Percentiles rank a stretch among this genome's conserved stretches.
phyloP scores from a whole-genome alignment of 176 grass and related monocot genomes.

The Rhynchospora tenuis region DNA sequence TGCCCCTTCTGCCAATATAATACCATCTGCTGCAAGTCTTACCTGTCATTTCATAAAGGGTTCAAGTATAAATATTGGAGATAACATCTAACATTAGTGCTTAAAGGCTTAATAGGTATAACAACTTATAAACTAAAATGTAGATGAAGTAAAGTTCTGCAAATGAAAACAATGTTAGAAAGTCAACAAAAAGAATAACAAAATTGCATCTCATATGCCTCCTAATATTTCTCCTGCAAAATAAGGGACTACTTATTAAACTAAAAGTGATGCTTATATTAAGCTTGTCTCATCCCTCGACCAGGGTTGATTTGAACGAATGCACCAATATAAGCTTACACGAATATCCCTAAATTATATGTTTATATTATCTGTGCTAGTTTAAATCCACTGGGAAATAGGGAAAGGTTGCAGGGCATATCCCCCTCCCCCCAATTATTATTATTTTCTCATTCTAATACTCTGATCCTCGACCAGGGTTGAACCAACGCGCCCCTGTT shows the following conservation, averaged over 20 bases:
- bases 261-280: neutral
- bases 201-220: neutral
- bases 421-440: too few species aligned
- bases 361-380: neutral
- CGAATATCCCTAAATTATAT: neutral
- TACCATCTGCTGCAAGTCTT: conserved; percentile 77
- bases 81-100: neutral
- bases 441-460: too few species aligned
- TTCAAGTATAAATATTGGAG: conserved; percentile 7
- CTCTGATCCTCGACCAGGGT: too few species aligned
- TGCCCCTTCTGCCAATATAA: conserved; percentile 80
- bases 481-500: too few species aligned
- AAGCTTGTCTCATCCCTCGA: neutral
- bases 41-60: conserved; percentile 37
- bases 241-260: neutral
- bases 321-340: too few species aligned
- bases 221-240: neutral
- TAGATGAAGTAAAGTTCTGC: conserved; percentile 14
- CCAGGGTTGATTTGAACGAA: neutral
- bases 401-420: neutral
- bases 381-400: neutral
- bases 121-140: neutral
- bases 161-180: neutral
- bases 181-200: neutral
- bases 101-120: neutral